These are phyloP conservation scores for Voacanga thouarsii DNA, from an alignment of 257 asterid species.

Conservation along the genomic window DNA sequence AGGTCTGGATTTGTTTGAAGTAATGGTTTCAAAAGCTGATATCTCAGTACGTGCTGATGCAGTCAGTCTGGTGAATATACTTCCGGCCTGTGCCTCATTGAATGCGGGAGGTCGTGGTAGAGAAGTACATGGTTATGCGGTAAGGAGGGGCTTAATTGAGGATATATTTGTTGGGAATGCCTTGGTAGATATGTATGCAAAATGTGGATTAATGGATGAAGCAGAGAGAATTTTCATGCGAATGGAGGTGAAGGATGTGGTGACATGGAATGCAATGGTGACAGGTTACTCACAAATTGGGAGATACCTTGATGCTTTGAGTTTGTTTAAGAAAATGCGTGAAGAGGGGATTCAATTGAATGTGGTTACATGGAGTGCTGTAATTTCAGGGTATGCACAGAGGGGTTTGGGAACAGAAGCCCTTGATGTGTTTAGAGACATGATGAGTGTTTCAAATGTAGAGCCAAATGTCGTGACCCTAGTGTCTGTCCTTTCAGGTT, in stretches of 20 bases:
- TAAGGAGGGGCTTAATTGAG: slow-evolving; percentile 48
- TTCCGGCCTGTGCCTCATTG: slow-evolving; percentile 68
- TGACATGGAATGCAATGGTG: slow-evolving; percentile 84
- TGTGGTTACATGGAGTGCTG: slow-evolving; percentile 93
- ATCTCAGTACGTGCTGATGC: slow-evolving; percentile 52
- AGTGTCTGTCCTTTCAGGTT: slow-evolving; percentile 74
- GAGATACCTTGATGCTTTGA: slow-evolving; percentile 55
- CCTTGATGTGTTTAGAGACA: slow-evolving; percentile 63
- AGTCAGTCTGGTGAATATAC: slow-evolving; percentile 71
- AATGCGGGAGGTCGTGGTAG: slow-evolving; percentile 46
- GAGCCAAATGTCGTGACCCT: slow-evolving; percentile 76
- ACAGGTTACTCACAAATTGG: slow-evolving; percentile 85
- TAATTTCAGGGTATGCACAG: slow-evolving; percentile 85
- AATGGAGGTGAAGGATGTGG: slow-evolving; percentile 81
- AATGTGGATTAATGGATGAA: slow-evolving; percentile 61
- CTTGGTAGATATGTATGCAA: slow-evolving; percentile 78
- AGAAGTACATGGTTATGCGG: slow-evolving; percentile 65
- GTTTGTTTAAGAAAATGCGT: slow-evolving; percentile 66
- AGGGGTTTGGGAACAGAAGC: slow-evolving; percentile 81
- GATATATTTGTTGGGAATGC: slow-evolving; percentile 83
- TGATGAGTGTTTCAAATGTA: slow-evolving; percentile 60
- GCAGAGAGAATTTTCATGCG: slow-evolving; percentile 62
- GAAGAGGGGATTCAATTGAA: slow-evolving; percentile 49
- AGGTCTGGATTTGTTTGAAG: slow-evolving; percentile 47
- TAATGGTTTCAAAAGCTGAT: slow-evolving; percentile 43